A percentile compares a stretch with the other conserved stretches of the same genome.
These are phyloP conservation scores for Arthrobotrys megalospora DNA, from an alignment of 2,329 filamentous ascomycete genomes.

Conservation along the genomic window DNA sequence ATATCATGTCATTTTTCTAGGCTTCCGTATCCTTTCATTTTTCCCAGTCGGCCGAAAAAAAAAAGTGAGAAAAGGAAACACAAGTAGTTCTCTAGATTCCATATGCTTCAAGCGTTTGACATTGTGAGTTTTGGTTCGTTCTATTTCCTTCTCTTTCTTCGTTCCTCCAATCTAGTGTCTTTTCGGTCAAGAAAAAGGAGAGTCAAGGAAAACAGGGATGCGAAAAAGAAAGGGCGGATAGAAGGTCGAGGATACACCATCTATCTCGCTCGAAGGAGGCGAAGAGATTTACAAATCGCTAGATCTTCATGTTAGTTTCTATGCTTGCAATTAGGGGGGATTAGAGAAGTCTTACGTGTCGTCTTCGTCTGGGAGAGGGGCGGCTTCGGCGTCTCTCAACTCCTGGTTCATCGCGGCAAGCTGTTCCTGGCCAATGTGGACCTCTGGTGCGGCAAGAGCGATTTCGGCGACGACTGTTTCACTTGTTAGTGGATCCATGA, in stretches of 20 bases:
- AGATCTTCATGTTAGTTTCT: slow-evolving; percentile 5
- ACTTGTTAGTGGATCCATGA: slow-evolving; percentile 10
- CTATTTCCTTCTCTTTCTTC: slow-evolving; percentile 22
- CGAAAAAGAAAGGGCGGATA: neutral
- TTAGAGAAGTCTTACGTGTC: slow-evolving; percentile 73
- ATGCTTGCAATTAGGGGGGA: neutral
- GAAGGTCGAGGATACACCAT: slow-evolving; percentile 1
- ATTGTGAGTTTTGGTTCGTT: slow-evolving; percentile 10
- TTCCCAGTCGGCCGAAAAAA: slow-evolving; percentile 7
- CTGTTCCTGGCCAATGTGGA: slow-evolving; percentile 86
- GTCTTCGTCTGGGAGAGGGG: slow-evolving; percentile 95
- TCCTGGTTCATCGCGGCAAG: slow-evolving; percentile 87
- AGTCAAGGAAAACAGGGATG: slow-evolving; percentile 11
- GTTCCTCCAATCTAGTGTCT: slow-evolving; percentile 32
- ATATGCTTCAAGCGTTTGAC: slow-evolving; percentile 43
- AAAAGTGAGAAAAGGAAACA: slow-evolving; percentile 20
- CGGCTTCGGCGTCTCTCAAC: slow-evolving; percentile 83
- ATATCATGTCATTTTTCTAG: slow-evolving; percentile 27
- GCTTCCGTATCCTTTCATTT: slow-evolving; percentile 1
- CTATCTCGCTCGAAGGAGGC: neutral
- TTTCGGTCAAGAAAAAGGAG: slow-evolving; percentile 25
- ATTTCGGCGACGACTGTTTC: slow-evolving; percentile 88
- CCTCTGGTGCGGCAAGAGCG: slow-evolving; percentile 93
- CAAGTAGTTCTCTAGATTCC: slow-evolving; percentile 43
- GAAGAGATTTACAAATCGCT: slow-evolving; percentile 64